Conservation (phyloP, 305 asterid genomes). For the Ruellia speciosa region DNA sequence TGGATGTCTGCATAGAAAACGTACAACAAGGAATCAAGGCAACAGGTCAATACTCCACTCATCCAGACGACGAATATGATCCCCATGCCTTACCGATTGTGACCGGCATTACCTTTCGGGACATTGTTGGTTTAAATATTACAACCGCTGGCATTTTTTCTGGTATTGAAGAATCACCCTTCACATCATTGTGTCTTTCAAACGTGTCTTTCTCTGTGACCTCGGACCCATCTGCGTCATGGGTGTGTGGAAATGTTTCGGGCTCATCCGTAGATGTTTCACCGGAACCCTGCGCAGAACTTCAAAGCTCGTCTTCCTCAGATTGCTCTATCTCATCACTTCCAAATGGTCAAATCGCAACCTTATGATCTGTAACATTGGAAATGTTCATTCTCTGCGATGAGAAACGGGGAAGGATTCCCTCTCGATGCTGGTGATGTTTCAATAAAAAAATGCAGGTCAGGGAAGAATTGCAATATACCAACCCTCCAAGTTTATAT, state of each 20-base stretch:
- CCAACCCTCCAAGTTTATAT: neutral
- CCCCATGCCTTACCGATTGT: conserved; percentile 62
- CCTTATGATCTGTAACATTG: conserved; percentile 20
- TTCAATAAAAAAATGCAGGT: too few relatives aligned
- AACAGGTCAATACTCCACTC: conserved; percentile 55
- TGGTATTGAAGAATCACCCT: conserved; percentile 70
- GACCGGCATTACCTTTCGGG: conserved; percentile 42
- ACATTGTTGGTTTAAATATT: conserved; percentile 52
- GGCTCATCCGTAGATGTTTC: conserved; percentile 57
- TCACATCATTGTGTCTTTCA: conserved; percentile 60
- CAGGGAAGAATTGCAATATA: too few relatives aligned
- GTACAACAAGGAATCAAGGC: conserved; percentile 55
- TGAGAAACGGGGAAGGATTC: conserved; percentile 13
- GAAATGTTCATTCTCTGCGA: conserved; percentile 38
- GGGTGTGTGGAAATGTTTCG: conserved; percentile 47
- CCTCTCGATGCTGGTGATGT: too few relatives aligned
- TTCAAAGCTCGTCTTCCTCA: conserved; percentile 30
- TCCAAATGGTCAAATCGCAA: conserved; percentile 31
- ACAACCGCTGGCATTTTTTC: conserved; percentile 57
- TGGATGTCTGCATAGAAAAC: conserved; percentile 45
- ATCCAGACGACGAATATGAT: conserved; percentile 75
- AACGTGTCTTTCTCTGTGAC: conserved; percentile 44
- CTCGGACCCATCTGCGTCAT: conserved; percentile 32
- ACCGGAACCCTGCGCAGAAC: conserved; percentile 68
- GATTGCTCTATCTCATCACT: conserved; percentile 23